These are phyloP conservation scores for Parmales sp. DNA, from an alignment of 108 stramenopile species.

Conservation along the genomic window DNA sequence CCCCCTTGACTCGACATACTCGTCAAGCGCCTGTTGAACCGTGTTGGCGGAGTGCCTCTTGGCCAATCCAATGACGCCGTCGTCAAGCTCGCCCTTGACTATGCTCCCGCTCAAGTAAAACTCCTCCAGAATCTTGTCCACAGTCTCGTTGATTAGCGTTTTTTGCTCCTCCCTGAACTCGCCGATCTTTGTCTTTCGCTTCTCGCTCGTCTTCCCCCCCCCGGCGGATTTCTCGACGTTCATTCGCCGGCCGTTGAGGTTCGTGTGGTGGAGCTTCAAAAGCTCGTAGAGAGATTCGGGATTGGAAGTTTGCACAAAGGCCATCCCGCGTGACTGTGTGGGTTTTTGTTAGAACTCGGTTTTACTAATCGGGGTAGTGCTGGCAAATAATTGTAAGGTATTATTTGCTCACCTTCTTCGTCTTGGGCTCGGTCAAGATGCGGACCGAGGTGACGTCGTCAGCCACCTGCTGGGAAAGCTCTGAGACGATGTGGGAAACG, in stretches of 20 bases:
- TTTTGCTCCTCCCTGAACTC: conserved; percentile 63
- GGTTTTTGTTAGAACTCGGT: conserved; percentile 26
- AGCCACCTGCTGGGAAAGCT: conserved; percentile 34
- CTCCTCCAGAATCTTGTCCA: conserved; percentile 61
- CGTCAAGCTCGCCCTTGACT: conserved; percentile 69
- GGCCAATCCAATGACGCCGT: conserved; percentile 64
- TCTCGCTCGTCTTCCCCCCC: conserved; percentile 41
- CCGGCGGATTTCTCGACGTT: conserved; percentile 77
- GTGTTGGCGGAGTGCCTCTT: conserved; percentile 66
- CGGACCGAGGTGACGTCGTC: conserved; percentile 56
- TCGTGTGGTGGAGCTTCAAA: conserved; percentile 75
- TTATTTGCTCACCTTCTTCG: conserved; percentile 18
- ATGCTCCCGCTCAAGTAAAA: conserved; percentile 61
- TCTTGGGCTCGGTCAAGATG: conserved; percentile 39
- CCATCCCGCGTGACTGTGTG: conserved; percentile 71
- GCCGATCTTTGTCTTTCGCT: conserved; percentile 51
- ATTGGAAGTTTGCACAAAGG: conserved; percentile 62
- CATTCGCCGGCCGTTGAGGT: conserved; percentile 74
- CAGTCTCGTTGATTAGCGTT: conserved; percentile 57
- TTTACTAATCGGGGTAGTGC: background rate
- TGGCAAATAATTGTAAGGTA: conserved; percentile 20
- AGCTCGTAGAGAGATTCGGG: conserved; percentile 72
- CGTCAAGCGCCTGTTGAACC: conserved; percentile 54
- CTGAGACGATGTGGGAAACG: conserved; percentile 46
- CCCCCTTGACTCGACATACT: conserved; percentile 63